Base-by-base conservation (phyloP, 1,139 yeast species). In the Debaryomycetaceae sp. region DNA sequence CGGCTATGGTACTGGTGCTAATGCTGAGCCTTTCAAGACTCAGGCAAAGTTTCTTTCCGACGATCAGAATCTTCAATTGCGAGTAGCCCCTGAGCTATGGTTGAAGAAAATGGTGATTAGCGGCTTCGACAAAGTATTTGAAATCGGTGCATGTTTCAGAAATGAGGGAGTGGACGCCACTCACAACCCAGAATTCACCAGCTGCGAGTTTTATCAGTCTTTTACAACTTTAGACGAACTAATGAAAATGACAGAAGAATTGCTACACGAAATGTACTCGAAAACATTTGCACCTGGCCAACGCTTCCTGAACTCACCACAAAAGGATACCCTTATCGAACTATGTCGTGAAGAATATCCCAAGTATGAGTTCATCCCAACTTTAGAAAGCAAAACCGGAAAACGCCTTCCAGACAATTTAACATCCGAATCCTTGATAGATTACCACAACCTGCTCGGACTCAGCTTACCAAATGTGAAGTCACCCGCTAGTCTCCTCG, bases 11-110 rank as follows among this genome's bases (percentile, higher is more conserved):
- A 88, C 95, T 6, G 98, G 98, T 1, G 98, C 99, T 1, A 82
- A 84, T 54, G 98, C 98, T 0, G 77, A 78, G 22, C 96, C 98
- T 0, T 93, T 93, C 54, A 57, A 58, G 1, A 88, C 97, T 0
- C 43, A 55, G 0, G 73, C 84, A 30, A 68, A 65, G n/a, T 80
- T 78, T 27, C 55, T 83, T 35, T 71, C 72, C 30, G 51, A 55
- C 3, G 56, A 51, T 4, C 41, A 59, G 0, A 68, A 68, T 8
- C 63, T 90, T 7, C 83, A 80, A 49, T 65, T 93, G 44, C 69
- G 99, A 39, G 93, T 93, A 4, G 97, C 99, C 0, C 98, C 99
- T 0, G 99, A 93, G 59, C 66, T 93, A 37, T 93, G 97, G 97
- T 73, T 93, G 46, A 93, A 93, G 61, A 77, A 87, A 54, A 65